Base-by-base conservation (phyloP, 2,329 filamentous ascomycete genomes). In the Diaporthe batatas region DNA sequence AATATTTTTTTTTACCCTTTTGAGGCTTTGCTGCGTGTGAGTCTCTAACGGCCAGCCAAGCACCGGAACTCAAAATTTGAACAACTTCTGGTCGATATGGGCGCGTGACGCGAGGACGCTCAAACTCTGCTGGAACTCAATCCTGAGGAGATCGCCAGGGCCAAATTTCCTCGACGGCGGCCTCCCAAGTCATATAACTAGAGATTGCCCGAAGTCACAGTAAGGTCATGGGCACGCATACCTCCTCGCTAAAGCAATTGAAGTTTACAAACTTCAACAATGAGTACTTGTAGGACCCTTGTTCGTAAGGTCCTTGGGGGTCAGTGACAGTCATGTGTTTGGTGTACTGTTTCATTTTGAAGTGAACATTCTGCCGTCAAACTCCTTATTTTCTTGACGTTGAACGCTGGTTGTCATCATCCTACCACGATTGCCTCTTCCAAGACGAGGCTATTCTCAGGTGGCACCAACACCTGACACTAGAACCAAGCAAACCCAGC, bases 11-110 rank as follows among this genome's bases (percentile, higher is more conserved):
- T 67, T 67, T 53, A 21, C 32, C 39, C n/a, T 1, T 18, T 39
- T 25, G 32, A 14, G 47, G 62, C 62, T 29, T 32, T 53, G n/a
- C 58, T 7, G 57, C 59, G 25, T 49, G 29, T 49, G 11, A 7
- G 62, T 65, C 36, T 65, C 21, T 44, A 65, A 51, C 12, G 29
- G 29, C 29, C 44, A 25, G 62, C 12, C 29, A 51, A 39, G 29
- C 36, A 6, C 1, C 1, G 10, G 25, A 6, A 65, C 10, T 7
- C 18, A 14, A 32, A 14, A 34, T 23, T 47, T 18, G 10, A 34
- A 23, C 12, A 49, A 21, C 6, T 6, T 34, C 6, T 44, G 29
- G 14, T 36, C 29, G 14, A 18, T 11, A 18, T 11, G 14, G 23
- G 23, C 23, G 1, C 5, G 4, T 23, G 36, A 18, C 23, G 14